A percentile compares a stretch with the other conserved stretches of the same genome.
Evolutionary conservation across 1,284 basidiomycete species (phyloP).

Genomic region (Polyporus tsugae): DNA sequence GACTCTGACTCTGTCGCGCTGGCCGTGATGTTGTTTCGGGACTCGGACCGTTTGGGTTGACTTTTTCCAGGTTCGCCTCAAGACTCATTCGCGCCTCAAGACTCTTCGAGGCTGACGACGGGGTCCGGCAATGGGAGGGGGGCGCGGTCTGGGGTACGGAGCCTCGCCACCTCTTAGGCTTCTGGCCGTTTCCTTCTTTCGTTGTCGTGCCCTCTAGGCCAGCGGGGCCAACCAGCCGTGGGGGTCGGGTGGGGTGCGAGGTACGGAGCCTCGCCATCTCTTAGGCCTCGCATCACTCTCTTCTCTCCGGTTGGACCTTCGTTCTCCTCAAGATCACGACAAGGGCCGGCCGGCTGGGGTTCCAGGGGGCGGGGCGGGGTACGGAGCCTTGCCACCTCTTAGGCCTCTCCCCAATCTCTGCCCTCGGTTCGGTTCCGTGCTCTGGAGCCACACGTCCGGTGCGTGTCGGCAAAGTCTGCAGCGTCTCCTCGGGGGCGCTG

Average conservation of each 20-base stretch:
- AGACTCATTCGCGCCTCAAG: constrained; percentile 1
- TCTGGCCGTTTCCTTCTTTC: background rate
- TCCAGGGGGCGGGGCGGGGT: constrained; percentile 1
- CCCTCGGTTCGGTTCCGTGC: background rate
- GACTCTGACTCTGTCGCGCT: constrained; percentile 1
- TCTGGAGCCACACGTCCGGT: constrained; percentile 7
- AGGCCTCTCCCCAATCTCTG: constrained; percentile 2
- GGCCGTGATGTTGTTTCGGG: background rate
- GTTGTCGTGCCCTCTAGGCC: constrained; percentile 1
- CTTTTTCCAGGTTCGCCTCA: background rate
- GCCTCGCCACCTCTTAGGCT: constrained; percentile 7
- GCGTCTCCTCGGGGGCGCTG: background rate
- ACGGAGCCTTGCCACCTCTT: constrained; percentile 8
- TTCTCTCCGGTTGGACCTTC: background rate
- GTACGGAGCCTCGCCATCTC: constrained; percentile 9
- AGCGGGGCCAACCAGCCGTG: constrained; percentile 2
- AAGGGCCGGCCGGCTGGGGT: constrained; percentile 3
- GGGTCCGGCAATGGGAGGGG: background rate
- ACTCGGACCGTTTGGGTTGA: constrained; percentile 1
- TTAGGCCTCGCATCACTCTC: background rate
- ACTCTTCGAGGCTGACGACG: constrained; percentile 2
- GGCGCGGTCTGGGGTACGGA: constrained; percentile 4
- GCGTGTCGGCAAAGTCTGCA: constrained; percentile 9
- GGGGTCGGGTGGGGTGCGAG: background rate
- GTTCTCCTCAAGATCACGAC: background rate